Conservation (phyloP, 2,329 filamentous ascomycete species). For the Diaporthe vexans region DNA sequence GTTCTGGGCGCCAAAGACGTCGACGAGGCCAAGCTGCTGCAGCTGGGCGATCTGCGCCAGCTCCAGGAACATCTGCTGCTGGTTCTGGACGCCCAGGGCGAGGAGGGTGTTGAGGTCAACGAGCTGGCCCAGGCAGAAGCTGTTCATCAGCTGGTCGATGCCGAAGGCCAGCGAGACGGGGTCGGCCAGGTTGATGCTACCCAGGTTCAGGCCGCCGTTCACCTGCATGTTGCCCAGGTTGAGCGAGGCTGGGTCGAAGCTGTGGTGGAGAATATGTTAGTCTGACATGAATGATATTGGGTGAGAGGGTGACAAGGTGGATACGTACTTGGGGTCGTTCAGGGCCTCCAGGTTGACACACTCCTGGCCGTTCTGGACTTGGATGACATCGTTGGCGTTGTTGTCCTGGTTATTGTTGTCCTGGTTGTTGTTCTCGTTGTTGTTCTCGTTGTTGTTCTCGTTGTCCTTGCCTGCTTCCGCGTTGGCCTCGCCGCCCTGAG, state of each 20-base stretch:
- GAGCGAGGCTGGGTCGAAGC: not conserved
- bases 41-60: constrained; percentile 51
- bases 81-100: constrained; percentile 45
- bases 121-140: constrained; percentile 48
- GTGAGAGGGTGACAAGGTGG: not conserved
- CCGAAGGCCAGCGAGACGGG: constrained; percentile 48
- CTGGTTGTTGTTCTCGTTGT: not conserved
- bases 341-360: constrained; percentile 36
- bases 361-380: constrained; percentile 26
- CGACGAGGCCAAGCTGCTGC: constrained; percentile 49
- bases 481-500: constrained; percentile 14
- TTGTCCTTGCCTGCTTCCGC: constrained; percentile 3
- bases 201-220: constrained; percentile 46
- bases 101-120: constrained; percentile 47
- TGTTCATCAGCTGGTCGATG: constrained; percentile 49
- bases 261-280: constrained; percentile 5
- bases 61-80: constrained; percentile 51
- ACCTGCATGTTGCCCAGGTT: constrained; percentile 37
- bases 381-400: constrained; percentile 4
- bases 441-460: constrained; percentile 13
- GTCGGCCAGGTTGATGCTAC: constrained; percentile 48
- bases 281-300: not conserved
- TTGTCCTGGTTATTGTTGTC: not conserved
- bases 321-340: constrained; percentile 31
- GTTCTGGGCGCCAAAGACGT: constrained; percentile 47